A percentile compares a stretch with the other conserved stretches of the same genome.
phyloP scores from a whole-genome alignment of 1,284 basidiomycete species.

The Cryptococcus sp. region DNA sequence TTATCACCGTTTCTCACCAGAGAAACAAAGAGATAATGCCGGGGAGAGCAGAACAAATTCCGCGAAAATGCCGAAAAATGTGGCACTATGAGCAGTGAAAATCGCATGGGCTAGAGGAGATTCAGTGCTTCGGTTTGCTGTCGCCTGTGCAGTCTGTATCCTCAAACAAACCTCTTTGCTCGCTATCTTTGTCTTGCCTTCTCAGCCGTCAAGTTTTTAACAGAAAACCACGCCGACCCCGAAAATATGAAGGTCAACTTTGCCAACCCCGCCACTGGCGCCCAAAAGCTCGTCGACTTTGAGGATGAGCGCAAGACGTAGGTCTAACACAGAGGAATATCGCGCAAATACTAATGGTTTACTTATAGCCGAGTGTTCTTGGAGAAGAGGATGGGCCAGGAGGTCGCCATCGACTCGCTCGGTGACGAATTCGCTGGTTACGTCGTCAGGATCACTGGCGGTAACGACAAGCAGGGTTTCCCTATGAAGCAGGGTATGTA shows the following conservation, averaged over 20 bases:
- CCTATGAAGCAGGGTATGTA: constrained; percentile 99
- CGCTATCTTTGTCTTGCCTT: neutral
- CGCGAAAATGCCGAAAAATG: neutral
- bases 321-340: constrained; percentile 43
- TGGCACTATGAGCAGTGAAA: constrained; percentile 7
- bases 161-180: constrained; percentile 6
- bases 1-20: too few relatives aligned
- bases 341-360: neutral
- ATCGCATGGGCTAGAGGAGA: neutral
- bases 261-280: constrained; percentile 93
- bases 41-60: neutral
- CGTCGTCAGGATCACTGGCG: constrained; percentile 91
- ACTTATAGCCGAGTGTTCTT: constrained; percentile 79
- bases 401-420: constrained; percentile 81
- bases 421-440: constrained; percentile 98
- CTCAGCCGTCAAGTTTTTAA: constrained; percentile 1
- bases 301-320: constrained; percentile 90
- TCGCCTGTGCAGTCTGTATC: constrained; percentile 3
- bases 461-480: constrained; percentile 68
- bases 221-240: neutral
- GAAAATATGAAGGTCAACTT: constrained; percentile 98
- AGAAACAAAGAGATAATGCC: neutral
- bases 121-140: constrained; percentile 1
- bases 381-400: constrained; percentile 95
- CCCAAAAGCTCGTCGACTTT: constrained; percentile 93